Evolutionary conservation across 2,329 filamentous ascomycete species (phyloP), one percentile per base, ranked within the genome.

Genomic region (Phialophora expanda): DNA sequence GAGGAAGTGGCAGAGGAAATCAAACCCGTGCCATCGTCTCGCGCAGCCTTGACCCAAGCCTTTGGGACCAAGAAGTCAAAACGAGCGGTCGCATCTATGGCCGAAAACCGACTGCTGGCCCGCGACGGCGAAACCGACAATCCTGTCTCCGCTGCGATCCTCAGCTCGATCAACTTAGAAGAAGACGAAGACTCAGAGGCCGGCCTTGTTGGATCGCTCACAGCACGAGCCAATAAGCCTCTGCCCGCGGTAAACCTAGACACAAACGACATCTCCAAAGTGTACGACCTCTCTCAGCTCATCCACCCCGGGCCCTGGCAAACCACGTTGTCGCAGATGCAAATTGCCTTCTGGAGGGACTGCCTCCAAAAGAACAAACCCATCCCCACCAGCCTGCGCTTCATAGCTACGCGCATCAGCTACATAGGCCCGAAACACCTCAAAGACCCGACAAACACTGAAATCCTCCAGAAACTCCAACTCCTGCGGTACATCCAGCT

Each of bases 51-150:
- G n/a, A 82, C 80, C 62, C 77, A 81, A 71, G 78, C 80, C 28
- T 83, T 83, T 70, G 81, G 81, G 63, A 83, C 81, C 48, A 83
- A 83, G 73, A 80, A 82, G 73, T 79, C 82, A 30, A 79, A 79
- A 70, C 83, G 83, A 73, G 79, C 78, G 7, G 79, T 81, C 4
- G 79, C 81, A 68, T 78, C 79, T 48, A 73, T 80, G 68, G 79
- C 80, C 55, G 80, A 82, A 71, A 83, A 83, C 62, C 79, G 80
- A 22, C 79, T 81, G 61, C 75, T 81, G 20, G 78, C 79, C 58
- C 78, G 75, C 56, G 75, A 77, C 4, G 75, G 78, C 2, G 72
- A 73, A 6, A 75, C 57, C 17, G 74, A 77, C 63, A 74, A 75
- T 46, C 76, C 79, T 41, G 75, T 79, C 57, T 79, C 80, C 65